Evolutionary conservation across 2,329 filamentous ascomycete genomes (phyloP).

Genomic region (Botryotinia narcissicola): DNA sequence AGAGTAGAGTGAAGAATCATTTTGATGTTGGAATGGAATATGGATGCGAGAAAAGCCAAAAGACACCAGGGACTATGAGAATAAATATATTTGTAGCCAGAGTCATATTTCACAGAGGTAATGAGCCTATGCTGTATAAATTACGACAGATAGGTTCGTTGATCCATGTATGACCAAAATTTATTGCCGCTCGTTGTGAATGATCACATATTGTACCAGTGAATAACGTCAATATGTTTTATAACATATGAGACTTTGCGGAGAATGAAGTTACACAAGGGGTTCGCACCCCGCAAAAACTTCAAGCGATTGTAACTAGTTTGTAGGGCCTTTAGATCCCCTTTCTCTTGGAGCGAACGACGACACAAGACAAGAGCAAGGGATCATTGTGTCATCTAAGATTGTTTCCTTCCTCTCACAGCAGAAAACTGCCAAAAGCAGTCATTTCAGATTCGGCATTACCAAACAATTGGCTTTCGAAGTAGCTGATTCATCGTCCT

Average conservation of each 20-base stretch:
- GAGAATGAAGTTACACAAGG: background rate
- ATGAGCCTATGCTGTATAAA: background rate
- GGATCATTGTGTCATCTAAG: background rate
- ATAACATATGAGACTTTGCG: background rate
- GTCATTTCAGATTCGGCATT: background rate
- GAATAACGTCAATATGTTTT: background rate
- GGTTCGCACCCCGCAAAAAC: background rate
- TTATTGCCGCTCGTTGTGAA: background rate
- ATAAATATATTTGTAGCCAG: background rate
- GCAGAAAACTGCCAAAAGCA: background rate
- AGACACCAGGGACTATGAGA: background rate
- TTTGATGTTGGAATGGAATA: background rate
- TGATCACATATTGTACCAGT: slow-evolving; percentile 11
- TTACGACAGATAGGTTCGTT: background rate
- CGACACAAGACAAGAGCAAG: background rate
- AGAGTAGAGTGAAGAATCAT: background rate
- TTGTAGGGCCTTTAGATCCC: background rate
- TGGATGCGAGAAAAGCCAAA: background rate
- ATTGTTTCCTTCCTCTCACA: background rate
- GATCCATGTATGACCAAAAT: background rate
- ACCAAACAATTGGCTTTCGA: background rate
- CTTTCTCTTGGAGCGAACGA: background rate
- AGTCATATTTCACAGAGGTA: background rate
- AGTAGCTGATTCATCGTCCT: background rate
- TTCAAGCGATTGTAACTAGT: background rate